These are phyloP conservation scores for Ophiostoma fasciatum DNA, from an alignment of 2,329 filamentous ascomycete genomes.

Conservation along the genomic window DNA sequence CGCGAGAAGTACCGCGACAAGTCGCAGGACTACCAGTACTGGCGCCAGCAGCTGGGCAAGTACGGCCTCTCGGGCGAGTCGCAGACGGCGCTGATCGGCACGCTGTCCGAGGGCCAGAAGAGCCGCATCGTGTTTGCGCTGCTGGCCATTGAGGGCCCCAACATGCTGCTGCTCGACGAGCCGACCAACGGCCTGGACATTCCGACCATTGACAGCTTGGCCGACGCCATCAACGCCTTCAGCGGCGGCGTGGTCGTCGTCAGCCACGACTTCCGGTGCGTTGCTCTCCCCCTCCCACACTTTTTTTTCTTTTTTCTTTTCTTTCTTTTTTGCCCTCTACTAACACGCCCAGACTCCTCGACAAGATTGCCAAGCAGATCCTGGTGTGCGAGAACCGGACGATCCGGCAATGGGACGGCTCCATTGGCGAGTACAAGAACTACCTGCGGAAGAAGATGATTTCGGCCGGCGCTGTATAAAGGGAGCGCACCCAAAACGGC, in stretches of 20 bases:
- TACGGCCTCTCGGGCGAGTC: slow-evolving; percentile 89
- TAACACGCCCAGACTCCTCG: slow-evolving; percentile 53
- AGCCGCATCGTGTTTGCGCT: slow-evolving; percentile 95
- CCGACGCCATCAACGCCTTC: slow-evolving; percentile 93
- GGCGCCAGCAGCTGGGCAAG: slow-evolving; percentile 89
- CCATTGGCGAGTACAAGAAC: slow-evolving; percentile 94
- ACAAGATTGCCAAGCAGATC: slow-evolving; percentile 99
- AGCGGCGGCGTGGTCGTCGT: slow-evolving; percentile 95
- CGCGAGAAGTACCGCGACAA: slow-evolving; percentile 83
- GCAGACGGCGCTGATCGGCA: slow-evolving; percentile 96
- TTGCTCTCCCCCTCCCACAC: slow-evolving; percentile 2
- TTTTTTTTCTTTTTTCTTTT: not conserved
- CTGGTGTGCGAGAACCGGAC: slow-evolving; percentile 98
- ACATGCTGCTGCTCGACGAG: slow-evolving; percentile 97
- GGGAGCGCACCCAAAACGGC: not conserved
- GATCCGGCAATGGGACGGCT: slow-evolving; percentile 75
- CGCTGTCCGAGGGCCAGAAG: slow-evolving; percentile 94
- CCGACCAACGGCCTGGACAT: slow-evolving; percentile 99
- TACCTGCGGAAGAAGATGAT: slow-evolving; percentile 99
- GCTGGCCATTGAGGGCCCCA: slow-evolving; percentile 85
- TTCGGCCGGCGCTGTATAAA: slow-evolving; percentile 68
- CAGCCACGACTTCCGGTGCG: slow-evolving; percentile 95
- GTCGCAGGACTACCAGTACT: slow-evolving; percentile 97
- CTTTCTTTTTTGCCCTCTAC: not conserved
- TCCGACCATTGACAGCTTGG: slow-evolving; percentile 92